Evolutionary conservation across 2,329 filamentous ascomycete species (phyloP), one percentile per base, ranked within the genome.

Genomic region (Sarocladium kiliense): DNA sequence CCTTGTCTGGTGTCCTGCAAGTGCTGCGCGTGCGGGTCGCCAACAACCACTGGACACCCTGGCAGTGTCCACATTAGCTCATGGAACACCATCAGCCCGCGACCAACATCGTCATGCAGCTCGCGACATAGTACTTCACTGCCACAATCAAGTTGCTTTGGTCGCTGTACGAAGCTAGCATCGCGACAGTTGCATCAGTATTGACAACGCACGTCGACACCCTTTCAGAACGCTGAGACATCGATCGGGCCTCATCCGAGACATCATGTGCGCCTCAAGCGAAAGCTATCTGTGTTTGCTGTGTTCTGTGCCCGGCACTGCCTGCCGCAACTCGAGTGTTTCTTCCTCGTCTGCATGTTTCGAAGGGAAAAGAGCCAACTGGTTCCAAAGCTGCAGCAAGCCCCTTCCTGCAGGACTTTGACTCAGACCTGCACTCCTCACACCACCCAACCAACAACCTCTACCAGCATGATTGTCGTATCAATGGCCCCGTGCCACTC

Each of bases 371-470:
- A 25, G 27, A 34, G 18, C 14, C 47, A 25, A 34, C 27, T 36
- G 26, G 47, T 36, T n/a, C 26, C 26, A 27, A 21, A 4, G 10
- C 47, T 34, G 27, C 30, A 51, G 3, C 7, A 51, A 51, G 47
- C 27, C 27, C 27, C 30, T 27, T 36, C 30, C 27, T 51, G 47
- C 47, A 51, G 26, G 16, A 9, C 18, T 12, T 51, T 51, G 47
- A 51, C 47, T 51, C 47, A 51, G 47, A 51, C 16, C 47, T 51
- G 47, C 47, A 51, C 47, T 51, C 47, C 47, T 51, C 47, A 51
- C 47, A 51, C 47, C 47, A 51, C 30, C 14, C 21, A 3, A n/a
- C 25, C 11, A 19, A 18, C n/a, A 7, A 9, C 27, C 11, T 36
- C 11, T 11, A 30, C 14, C 10, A 36, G 27, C 14, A 36, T 23